A percentile compares a stretch with the other conserved stretches of the same genome.
phyloP scores from a whole-genome alignment of 2,329 filamentous ascomycete genomes.

The Venturia pyrina region DNA sequence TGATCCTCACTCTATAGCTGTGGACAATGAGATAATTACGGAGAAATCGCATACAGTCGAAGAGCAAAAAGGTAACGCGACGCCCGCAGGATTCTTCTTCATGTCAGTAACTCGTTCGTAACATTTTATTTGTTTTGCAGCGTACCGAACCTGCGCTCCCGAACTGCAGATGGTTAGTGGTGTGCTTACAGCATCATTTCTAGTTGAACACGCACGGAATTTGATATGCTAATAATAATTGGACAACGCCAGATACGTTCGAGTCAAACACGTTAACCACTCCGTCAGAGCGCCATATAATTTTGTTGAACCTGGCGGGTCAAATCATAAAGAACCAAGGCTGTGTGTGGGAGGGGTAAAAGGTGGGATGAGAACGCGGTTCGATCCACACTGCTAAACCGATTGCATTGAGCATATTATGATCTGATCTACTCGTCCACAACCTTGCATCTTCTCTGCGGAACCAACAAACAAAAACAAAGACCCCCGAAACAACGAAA shows the following conservation, averaged over 20 bases:
- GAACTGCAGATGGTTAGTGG: background rate
- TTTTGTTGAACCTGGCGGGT: too few relatives aligned
- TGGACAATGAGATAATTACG: too few relatives aligned
- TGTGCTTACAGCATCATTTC: too few relatives aligned
- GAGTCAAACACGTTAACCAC: slow-evolving; percentile 5
- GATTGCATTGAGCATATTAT: too few relatives aligned
- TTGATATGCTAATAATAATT: background rate
- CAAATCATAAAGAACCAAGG: too few relatives aligned
- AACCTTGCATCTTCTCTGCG: too few relatives aligned
- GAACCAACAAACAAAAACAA: too few relatives aligned
- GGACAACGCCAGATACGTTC: background rate
- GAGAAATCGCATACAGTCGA: background rate
- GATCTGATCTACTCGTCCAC: too few relatives aligned
- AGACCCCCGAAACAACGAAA: too few relatives aligned
- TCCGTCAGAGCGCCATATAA: slow-evolving; percentile 5
- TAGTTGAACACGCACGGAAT: background rate
- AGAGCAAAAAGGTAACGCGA: background rate
- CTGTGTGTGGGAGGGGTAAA: background rate
- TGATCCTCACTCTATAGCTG: too few relatives aligned
- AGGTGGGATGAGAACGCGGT: background rate
- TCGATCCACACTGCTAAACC: background rate
- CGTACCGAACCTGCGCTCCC: slow-evolving; percentile 1
- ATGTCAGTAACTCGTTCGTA: too few relatives aligned
- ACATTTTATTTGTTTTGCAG: too few relatives aligned
- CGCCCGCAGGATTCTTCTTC: background rate